A percentile compares a stretch with the other conserved stretches of the same genome.
Evolutionary conservation across 2,329 filamentous ascomycete species (phyloP).

Genomic region (Sclerotinia borealis): DNA sequence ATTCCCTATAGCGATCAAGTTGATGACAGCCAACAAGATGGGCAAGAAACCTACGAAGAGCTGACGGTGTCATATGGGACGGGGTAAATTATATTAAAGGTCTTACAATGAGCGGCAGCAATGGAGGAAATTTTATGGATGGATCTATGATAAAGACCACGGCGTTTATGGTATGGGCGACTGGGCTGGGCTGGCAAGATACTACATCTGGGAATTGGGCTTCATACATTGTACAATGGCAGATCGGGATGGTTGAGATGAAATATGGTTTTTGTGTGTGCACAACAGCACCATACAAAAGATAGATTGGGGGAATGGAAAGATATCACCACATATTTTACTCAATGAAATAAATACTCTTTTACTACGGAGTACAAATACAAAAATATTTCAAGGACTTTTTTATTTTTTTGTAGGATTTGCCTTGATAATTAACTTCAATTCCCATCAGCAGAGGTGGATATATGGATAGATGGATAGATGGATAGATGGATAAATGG

Average conservation of each 20-base stretch:
- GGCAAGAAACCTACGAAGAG: slow-evolving; percentile 36
- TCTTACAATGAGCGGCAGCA: neutral
- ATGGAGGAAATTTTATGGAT: neutral
- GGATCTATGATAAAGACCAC: neutral
- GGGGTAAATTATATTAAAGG: neutral
- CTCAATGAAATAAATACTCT: neutral
- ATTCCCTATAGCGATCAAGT: slow-evolving; percentile 56
- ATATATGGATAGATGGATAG: too few relatives aligned
- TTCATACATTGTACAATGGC: neutral
- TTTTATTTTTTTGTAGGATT: too few relatives aligned
- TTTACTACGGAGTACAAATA: neutral
- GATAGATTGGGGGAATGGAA: neutral
- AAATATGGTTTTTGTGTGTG: neutral
- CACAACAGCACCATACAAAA: neutral
- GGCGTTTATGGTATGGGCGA: neutral
- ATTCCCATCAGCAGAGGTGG: too few relatives aligned
- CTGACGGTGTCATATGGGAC: neutral
- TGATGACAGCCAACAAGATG: slow-evolving; percentile 51
- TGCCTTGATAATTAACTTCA: too few relatives aligned
- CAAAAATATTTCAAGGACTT: neutral
- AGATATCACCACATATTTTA: neutral
- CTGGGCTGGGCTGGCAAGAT: neutral
- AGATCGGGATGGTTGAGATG: neutral
- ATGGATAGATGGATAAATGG: neutral
- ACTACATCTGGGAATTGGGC: neutral